Evolutionary conservation across 805 yeast species (phyloP).

Genomic region (Myxozyma neglecta): DNA sequence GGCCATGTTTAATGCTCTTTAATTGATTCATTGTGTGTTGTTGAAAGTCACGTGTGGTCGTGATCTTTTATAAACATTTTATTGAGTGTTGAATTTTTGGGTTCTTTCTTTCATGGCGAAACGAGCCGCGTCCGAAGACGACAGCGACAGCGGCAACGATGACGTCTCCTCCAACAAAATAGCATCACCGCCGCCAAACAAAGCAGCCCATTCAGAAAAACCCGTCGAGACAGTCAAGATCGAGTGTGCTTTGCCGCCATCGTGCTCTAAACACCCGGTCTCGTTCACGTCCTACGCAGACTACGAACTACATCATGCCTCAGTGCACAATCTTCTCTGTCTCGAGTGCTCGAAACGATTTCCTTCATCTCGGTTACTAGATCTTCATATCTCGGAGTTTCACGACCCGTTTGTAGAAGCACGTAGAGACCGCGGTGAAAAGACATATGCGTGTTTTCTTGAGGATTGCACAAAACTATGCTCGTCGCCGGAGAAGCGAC

Average conservation of each 20-base stretch:
- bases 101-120: neutral
- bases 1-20: no score
- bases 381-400: constrained; percentile 53
- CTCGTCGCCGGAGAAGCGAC: constrained; percentile 44
- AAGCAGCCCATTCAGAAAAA: no score
- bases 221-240: neutral
- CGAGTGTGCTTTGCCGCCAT: constrained; percentile 30
- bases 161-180: no score
- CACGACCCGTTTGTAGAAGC: constrained; percentile 52
- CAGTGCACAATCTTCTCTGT: constrained; percentile 32
- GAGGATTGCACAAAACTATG: constrained; percentile 46
- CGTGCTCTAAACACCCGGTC: constrained; percentile 16
- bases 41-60: no score
- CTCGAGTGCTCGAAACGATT: constrained; percentile 37
- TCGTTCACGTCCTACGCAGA: constrained; percentile 18
- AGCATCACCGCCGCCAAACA: no score
- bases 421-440: constrained; percentile 44
- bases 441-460: constrained; percentile 48
- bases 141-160: no score
- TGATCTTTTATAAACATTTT: no score
- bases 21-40: no score
- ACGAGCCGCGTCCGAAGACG: neutral
- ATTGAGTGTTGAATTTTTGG: no score
- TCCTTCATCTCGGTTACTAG: constrained; percentile 47
- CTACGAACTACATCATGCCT: constrained; percentile 34